Percentiles rank a stretch among this genome's conserved stretches.
These are phyloP conservation scores for Ganoderma leucocontextum DNA, from an alignment of 1,284 basidiomycete genomes.

Conservation along the genomic window DNA sequence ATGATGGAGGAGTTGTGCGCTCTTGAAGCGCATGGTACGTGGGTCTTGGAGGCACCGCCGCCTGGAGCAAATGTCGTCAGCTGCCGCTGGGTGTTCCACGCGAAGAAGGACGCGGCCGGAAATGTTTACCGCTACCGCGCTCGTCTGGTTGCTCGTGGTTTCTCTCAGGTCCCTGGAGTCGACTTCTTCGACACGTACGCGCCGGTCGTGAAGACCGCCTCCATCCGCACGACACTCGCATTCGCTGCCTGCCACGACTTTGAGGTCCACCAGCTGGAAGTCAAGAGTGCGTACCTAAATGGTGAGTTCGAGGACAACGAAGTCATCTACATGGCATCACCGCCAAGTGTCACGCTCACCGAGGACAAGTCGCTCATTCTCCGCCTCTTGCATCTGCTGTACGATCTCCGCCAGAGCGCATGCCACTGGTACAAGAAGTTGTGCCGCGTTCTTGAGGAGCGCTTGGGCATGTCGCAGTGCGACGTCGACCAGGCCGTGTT, in stretches of 20 bases:
- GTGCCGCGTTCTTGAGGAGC: constrained; percentile 14
- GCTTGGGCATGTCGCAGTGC: constrained; percentile 20
- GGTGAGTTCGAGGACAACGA: constrained; percentile 36
- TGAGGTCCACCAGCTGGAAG: constrained; percentile 44
- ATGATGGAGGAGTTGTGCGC: constrained; percentile 37
- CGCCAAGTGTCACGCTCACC: constrained; percentile 25
- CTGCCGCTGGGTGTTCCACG: constrained; percentile 42
- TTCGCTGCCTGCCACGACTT: constrained; percentile 39
- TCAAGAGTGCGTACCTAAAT: constrained; percentile 45
- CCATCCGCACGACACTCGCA: constrained; percentile 40
- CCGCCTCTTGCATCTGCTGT: constrained; percentile 31
- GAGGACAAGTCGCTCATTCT: constrained; percentile 19
- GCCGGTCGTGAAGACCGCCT: constrained; percentile 42
- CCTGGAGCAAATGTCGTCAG: constrained; percentile 36
- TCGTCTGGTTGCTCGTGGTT: constrained; percentile 49
- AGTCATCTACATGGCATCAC: constrained; percentile 38
- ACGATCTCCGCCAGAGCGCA: constrained; percentile 39
- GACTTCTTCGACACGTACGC: constrained; percentile 40
- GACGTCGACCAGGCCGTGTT: constrained; percentile 35
- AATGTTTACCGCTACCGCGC: constrained; percentile 42
- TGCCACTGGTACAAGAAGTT: constrained; percentile 28
- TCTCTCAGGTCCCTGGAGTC: constrained; percentile 44
- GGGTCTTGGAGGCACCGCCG: constrained; percentile 29
- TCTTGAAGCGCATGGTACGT: constrained; percentile 31
- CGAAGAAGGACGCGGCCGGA: constrained; percentile 42